Evolutionary conservation across 805 yeast genomes (phyloP).

Genomic region (Schizosaccharomyces octosporus): DNA sequence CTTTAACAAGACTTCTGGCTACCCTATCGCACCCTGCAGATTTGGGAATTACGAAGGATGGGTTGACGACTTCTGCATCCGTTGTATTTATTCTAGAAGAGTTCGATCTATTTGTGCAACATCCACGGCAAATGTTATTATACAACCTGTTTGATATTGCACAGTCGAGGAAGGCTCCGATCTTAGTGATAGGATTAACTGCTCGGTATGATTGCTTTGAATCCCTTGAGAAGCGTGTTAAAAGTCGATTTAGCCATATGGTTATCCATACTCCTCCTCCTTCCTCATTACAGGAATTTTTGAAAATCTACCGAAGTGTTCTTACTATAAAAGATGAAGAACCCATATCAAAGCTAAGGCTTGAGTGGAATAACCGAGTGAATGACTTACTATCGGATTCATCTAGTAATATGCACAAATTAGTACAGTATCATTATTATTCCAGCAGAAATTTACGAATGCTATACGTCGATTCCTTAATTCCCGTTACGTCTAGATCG

Average conservation of each 20-base stretch:
- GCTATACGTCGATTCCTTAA: slow-evolving; percentile 16
- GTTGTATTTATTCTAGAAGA: slow-evolving; percentile 66
- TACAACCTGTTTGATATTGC: slow-evolving; percentile 77
- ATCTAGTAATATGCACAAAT: slow-evolving; percentile 13
- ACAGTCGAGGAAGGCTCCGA: slow-evolving; percentile 39
- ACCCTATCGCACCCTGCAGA: slow-evolving; percentile 10
- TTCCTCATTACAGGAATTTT: slow-evolving; percentile 23
- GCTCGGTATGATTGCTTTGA: slow-evolving; percentile 51
- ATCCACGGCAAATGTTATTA: slow-evolving; percentile 53
- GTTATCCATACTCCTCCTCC: slow-evolving; percentile 35
- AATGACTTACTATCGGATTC: slow-evolving; percentile 3
- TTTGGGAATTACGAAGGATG: slow-evolving; percentile 5
- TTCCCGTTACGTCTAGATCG: slow-evolving; percentile 9
- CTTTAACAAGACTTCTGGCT: slow-evolving; percentile 10
- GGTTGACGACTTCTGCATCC: slow-evolving; percentile 15
- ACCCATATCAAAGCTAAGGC: background rate
- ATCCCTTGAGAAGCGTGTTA: slow-evolving; percentile 68
- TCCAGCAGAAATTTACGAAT: slow-evolving; percentile 34
- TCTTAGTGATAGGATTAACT: slow-evolving; percentile 60
- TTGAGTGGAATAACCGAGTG: slow-evolving; percentile 1
- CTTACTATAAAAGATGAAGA: slow-evolving; percentile 14
- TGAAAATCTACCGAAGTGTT: slow-evolving; percentile 21
- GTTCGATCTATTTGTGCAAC: slow-evolving; percentile 48
- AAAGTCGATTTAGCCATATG: slow-evolving; percentile 70
- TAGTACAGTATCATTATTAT: slow-evolving; percentile 25